Evolutionary conservation across 768 basidiomycete genomes (phyloP).

Genomic region (Auricularia sp.): DNA sequence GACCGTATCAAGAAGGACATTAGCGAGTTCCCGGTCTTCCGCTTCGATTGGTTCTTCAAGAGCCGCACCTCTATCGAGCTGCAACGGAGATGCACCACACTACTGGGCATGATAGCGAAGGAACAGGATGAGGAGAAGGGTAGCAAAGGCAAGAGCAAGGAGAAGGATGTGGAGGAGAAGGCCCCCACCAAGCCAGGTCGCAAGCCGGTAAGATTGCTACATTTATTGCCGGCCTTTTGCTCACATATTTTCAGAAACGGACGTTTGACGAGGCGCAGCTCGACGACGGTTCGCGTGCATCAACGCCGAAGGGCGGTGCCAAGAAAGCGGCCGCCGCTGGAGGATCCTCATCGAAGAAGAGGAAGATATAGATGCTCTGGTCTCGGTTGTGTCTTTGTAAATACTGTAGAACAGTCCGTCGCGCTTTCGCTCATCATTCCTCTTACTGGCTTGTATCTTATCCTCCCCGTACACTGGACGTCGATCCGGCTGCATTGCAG

Average conservation of each 20-base stretch:
- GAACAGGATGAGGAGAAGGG: constrained; percentile 61
- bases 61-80: constrained; percentile 84
- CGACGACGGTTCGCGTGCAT: not conserved
- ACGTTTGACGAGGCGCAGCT: constrained; percentile 5
- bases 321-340: not conserved
- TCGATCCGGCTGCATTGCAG: no score
- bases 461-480: no score
- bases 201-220: not conserved
- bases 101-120: constrained; percentile 86
- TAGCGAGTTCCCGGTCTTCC: constrained; percentile 90
- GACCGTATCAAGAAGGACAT: constrained; percentile 95
- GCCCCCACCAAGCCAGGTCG: not conserved
- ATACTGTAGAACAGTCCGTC: no score
- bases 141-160: constrained; percentile 54
- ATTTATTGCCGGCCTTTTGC: not conserved
- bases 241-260: constrained; percentile 1
- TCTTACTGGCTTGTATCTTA: no score
- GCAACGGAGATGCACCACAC: constrained; percentile 75
- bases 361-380: not conserved
- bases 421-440: no score
- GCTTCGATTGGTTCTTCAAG: constrained; percentile 99
- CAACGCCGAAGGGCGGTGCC: constrained; percentile 1
- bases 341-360: not conserved
- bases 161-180: not conserved
- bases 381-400: not conserved